phyloP scores from a whole-genome alignment of 192 early-diverging fungal genomes.

The Coemansia sp. region DNA sequence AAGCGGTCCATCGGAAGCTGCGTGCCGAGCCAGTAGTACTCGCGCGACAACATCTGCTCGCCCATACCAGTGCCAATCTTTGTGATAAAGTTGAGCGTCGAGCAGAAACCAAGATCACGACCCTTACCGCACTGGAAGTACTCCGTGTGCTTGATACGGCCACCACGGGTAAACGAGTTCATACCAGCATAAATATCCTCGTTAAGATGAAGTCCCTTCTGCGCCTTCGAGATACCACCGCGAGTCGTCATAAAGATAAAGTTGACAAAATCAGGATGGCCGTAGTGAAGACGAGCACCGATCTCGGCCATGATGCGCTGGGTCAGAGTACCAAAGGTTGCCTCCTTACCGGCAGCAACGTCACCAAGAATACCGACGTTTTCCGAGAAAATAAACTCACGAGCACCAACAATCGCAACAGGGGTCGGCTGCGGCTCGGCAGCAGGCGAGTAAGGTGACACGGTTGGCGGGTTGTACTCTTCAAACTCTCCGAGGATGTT shows the following conservation, averaged over 20 bases:
- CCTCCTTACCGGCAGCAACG: slow-evolving; percentile 88
- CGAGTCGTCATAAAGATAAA: slow-evolving; percentile 85
- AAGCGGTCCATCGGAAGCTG: slow-evolving; percentile 83
- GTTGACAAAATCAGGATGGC: slow-evolving; percentile 90
- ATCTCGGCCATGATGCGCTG: slow-evolving; percentile 86
- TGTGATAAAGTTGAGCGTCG: slow-evolving; percentile 85
- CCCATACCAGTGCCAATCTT: slow-evolving; percentile 93
- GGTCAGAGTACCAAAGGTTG: slow-evolving; percentile 82
- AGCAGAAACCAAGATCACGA: slow-evolving; percentile 85
- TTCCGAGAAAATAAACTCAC: slow-evolving; percentile 86
- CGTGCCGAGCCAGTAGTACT: slow-evolving; percentile 87
- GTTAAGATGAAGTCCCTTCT: slow-evolving; percentile 87
- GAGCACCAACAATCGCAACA: slow-evolving; percentile 84
- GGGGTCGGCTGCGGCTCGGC: slow-evolving; percentile 64
- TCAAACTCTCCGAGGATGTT: slow-evolving; percentile 88
- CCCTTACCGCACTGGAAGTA: slow-evolving; percentile 93
- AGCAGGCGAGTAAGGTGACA: slow-evolving; percentile 72
- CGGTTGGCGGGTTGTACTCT: slow-evolving; percentile 63
- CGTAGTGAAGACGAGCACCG: slow-evolving; percentile 83
- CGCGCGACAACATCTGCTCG: slow-evolving; percentile 91
- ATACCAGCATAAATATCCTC: slow-evolving; percentile 94
- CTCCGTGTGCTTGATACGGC: slow-evolving; percentile 85
- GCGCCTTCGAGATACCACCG: slow-evolving; percentile 85
- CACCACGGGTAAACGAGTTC: slow-evolving; percentile 83
- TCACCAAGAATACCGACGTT: slow-evolving; percentile 83